These are phyloP conservation scores for Cyberlindnera xishuangbannaensis DNA, from an alignment of 805 yeast species.

Conservation along the genomic window DNA sequence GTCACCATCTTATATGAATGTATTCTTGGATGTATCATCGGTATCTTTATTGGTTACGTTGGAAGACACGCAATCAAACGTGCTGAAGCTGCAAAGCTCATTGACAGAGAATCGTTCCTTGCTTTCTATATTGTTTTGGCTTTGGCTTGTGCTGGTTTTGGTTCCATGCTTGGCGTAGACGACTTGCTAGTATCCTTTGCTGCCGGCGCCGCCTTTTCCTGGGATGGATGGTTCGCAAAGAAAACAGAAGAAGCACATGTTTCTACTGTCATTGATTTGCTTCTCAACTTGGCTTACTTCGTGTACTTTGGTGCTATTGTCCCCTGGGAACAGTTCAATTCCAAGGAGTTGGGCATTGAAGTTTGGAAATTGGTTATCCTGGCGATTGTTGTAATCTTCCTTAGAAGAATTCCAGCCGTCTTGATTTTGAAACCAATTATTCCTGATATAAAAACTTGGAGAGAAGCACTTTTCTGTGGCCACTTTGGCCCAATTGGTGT, in stretches of 20 bases:
- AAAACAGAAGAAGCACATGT: slow-evolving; percentile 83
- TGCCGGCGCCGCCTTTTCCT: slow-evolving; percentile 89
- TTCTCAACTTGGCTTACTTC: slow-evolving; percentile 79
- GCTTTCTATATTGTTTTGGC: slow-evolving; percentile 81
- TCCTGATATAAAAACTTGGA: slow-evolving; percentile 87
- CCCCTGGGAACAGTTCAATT: slow-evolving; percentile 81
- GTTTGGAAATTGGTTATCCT: slow-evolving; percentile 77
- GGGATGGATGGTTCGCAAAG: slow-evolving; percentile 87
- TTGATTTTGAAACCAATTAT: slow-evolving; percentile 67
- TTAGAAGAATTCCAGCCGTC: slow-evolving; percentile 82
- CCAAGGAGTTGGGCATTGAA: slow-evolving; percentile 51
- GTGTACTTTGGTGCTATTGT: slow-evolving; percentile 87
- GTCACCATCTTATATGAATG: slow-evolving; percentile 79
- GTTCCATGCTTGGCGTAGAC: slow-evolving; percentile 82
- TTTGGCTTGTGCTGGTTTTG: slow-evolving; percentile 81
- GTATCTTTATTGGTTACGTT: slow-evolving; percentile 62
- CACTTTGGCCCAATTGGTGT: slow-evolving; percentile 97
- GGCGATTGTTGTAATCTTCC: slow-evolving; percentile 65
- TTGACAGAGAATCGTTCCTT: slow-evolving; percentile 84
- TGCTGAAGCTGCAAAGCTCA: slow-evolving; percentile 63
- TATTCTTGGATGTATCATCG: slow-evolving; percentile 69
- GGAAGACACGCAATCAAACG: slow-evolving; percentile 67
- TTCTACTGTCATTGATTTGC: slow-evolving; percentile 82
- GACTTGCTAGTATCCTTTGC: slow-evolving; percentile 85
- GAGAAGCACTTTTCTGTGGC: slow-evolving; percentile 91